Conservation (phyloP, 75 land plant genomes). For the Azolla pinnata region DNA sequence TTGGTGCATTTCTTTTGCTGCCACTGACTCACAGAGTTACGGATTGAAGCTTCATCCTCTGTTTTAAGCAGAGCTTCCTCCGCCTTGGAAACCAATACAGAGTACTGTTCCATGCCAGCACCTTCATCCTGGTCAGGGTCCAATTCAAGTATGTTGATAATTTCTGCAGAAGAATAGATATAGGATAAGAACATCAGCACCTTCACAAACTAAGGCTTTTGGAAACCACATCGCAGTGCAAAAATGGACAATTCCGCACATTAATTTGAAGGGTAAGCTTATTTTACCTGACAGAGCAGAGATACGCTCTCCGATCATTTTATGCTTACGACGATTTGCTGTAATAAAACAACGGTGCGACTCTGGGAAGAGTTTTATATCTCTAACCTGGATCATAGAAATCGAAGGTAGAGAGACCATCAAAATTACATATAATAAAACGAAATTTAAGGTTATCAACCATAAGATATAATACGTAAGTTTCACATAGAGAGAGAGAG, state of each 20-base stretch:
- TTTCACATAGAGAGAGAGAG: neutral
- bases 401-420: neutral
- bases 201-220: no score
- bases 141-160: no score
- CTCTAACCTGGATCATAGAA: slow-evolving; percentile 35
- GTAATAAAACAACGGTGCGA: slow-evolving; percentile 28
- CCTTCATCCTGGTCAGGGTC: neutral
- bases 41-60: slow-evolving; percentile 30
- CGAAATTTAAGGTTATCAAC: neutral
- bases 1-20: slow-evolving; percentile 31
- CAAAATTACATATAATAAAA: neutral
- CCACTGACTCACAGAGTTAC: slow-evolving; percentile 22
- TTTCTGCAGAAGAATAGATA: no score
- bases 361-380: slow-evolving; percentile 45
- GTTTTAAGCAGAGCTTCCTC: slow-evolving; percentile 38
- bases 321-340: slow-evolving; percentile 38
- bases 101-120: neutral
- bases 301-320: slow-evolving; percentile 61
- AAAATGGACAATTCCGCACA: no score
- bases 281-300: slow-evolving; percentile 41
- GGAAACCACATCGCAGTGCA: no score
- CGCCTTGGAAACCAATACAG: slow-evolving; percentile 23
- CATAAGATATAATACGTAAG: neutral
- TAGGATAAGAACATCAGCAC: no score
- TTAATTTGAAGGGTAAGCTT: neutral